Evolutionary conservation across 495 filamentous ascomycete genomes (phyloP), one percentile per base, ranked within the genome.

Genomic region (Penicillium macrosclerotiorum): DNA sequence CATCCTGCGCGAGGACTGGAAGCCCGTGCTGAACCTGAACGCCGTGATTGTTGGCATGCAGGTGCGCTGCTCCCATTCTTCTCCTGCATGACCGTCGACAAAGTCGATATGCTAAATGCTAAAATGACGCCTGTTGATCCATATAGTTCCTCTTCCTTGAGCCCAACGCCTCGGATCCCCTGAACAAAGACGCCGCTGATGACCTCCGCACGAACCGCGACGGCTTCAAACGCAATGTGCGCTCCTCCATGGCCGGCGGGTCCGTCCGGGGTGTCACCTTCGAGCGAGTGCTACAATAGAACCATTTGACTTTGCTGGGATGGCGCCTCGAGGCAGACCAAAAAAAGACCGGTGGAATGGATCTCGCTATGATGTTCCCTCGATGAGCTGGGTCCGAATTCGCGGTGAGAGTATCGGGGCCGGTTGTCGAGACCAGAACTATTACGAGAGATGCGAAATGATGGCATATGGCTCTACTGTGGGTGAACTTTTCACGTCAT

Each of bases 1-100:
- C 63, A 97, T 98, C 47, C 68, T 98, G 58, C 74, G 93, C 44
- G 93, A 97, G 73, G 93, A 98, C 73, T 98, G 93, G 93, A 97
- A 96, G 73, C 93, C 93, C 0, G 93, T 97, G 16, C 72, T 98
- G 62, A 97, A 97, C 62, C 66, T 98, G 58, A 95, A 96, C 66
- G 91, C 93, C 9, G 90, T 96, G 20, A 92, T 98, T 57, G 90
- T 98, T 16, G 93, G 93, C 18, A 71, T 98, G 64, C 93, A 90
- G 81, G 85, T 87, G 61, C 16, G 73, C 63, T 18, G 36, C 30
- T 20, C 24, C 33, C 22, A 13, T 8, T 24, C 25, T 32, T 36
- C 29, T 11, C 4, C 9, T 20, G 9, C 9, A n/a, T n/a, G 12
- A 35, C 32, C 20, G 8, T 18, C 17, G 7, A 5, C 16, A 14